Percentiles rank a stretch among this genome's conserved stretches.
These are phyloP conservation scores for Arthrinium phaeospermum DNA, from an alignment of 2,329 filamentous ascomycete genomes.

Conservation along the genomic window DNA sequence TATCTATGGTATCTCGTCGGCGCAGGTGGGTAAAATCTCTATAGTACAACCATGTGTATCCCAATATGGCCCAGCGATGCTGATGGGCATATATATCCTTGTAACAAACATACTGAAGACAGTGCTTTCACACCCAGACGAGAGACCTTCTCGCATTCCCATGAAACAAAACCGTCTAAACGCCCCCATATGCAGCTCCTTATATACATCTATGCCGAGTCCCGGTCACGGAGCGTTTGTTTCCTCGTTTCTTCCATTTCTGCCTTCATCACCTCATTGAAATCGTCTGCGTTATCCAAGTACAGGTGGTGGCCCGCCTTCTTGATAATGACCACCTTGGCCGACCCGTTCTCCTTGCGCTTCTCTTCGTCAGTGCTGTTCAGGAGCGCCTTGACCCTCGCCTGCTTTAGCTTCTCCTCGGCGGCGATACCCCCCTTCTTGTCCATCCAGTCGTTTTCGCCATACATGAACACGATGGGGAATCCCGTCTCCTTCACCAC, in stretches of 20 bases:
- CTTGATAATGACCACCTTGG: conserved; percentile 79
- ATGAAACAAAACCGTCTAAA: neutral
- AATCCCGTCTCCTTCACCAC: conserved; percentile 65
- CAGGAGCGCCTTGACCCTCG: conserved; percentile 64
- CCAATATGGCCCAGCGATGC: neutral
- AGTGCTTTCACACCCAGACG: neutral
- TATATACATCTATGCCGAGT: neutral
- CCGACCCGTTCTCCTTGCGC: conserved; percentile 75
- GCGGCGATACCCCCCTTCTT: conserved; percentile 82
- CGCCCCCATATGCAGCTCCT: neutral
- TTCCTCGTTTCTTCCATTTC: conserved; percentile 59
- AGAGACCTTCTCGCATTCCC: neutral
- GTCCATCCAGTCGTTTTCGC: conserved; percentile 99
- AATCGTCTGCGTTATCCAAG: conserved; percentile 63
- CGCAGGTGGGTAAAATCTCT: neutral
- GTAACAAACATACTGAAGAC: neutral
- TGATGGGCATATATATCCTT: neutral
- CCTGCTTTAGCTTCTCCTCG: conserved; percentile 76
- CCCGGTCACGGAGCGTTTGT: conserved; percentile 33
- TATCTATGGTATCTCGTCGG: neutral
- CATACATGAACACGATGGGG: conserved; percentile 93
- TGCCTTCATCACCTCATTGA: conserved; percentile 58
- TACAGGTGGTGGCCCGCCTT: conserved; percentile 66
- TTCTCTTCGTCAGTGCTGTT: conserved; percentile 71
- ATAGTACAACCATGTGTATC: neutral